Evolutionary conservation across 345 rosid genomes (phyloP).

Genomic region (Sonneratia caseolaris): DNA sequence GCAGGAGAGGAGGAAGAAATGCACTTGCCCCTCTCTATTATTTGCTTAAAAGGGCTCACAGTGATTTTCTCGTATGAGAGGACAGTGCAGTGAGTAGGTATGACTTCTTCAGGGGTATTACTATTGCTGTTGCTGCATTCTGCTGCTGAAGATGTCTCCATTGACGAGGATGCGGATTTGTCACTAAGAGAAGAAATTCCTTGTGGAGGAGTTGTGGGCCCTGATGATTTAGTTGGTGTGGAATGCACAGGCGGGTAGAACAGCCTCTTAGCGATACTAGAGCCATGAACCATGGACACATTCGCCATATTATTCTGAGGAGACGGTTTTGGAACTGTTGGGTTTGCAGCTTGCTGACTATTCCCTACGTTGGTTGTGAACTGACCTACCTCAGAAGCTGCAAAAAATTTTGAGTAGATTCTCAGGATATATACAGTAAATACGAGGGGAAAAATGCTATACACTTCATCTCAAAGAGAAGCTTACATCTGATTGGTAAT

Average conservation of each 20-base stretch:
- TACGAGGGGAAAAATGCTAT: neutral
- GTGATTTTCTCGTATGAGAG: constrained; percentile 53
- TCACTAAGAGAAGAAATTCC: constrained; percentile 26
- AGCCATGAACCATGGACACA: constrained; percentile 24
- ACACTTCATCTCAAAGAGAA: neutral
- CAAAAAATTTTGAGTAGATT: constrained; percentile 1
- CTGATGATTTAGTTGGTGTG: constrained; percentile 36
- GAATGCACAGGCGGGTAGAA: constrained; percentile 34
- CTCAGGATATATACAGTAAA: neutral
- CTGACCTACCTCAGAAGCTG: constrained; percentile 4
- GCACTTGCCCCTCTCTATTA: constrained; percentile 59
- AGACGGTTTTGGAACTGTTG: constrained; percentile 3
- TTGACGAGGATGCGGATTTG: constrained; percentile 23
- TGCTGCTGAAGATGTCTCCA: constrained; percentile 20
- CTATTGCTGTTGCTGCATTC: constrained; percentile 23
- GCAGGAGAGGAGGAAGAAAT: constrained; percentile 66
- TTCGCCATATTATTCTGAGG: constrained; percentile 8
- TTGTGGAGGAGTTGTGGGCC: constrained; percentile 58
- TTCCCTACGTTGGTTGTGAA: constrained; percentile 6
- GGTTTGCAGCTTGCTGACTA: constrained; percentile 8
- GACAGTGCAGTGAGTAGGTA: constrained; percentile 59
- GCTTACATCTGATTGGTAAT: constrained; percentile 31
- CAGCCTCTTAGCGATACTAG: constrained; percentile 62
- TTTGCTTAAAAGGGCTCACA: constrained; percentile 62
- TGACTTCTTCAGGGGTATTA: constrained; percentile 29